A percentile compares a stretch with the other conserved stretches of the same genome.
Evolutionary conservation across 2,329 filamentous ascomycete genomes (phyloP).

Genomic region (Curvularia eragrostidis): DNA sequence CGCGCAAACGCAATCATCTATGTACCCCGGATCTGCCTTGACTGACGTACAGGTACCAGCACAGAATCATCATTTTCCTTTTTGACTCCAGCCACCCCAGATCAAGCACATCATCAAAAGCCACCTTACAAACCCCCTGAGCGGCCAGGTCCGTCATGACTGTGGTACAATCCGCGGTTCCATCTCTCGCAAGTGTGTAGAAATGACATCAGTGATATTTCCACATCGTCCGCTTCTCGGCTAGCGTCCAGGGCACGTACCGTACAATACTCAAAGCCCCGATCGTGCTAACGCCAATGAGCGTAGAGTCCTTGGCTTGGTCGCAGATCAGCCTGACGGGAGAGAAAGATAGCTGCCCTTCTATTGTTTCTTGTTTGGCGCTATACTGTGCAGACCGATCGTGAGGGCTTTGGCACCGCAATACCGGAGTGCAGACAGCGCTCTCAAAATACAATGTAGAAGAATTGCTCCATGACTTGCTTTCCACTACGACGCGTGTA

Average conservation of each 20-base stretch:
- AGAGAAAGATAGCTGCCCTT: background rate
- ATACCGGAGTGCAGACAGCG: background rate
- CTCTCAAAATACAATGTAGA: background rate
- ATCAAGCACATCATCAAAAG: constrained; percentile 25
- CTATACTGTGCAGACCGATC: background rate
- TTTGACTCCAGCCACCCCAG: constrained; percentile 11
- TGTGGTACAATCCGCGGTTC: constrained; percentile 12
- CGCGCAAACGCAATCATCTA: constrained; percentile 5
- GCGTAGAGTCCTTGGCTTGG: background rate
- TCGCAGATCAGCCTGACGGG: background rate
- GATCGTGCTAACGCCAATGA: background rate
- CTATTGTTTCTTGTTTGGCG: background rate
- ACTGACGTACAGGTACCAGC: constrained; percentile 29
- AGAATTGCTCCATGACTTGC: background rate
- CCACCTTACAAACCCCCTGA: background rate
- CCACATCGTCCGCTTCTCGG: constrained; percentile 2
- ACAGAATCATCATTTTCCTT: constrained; percentile 11
- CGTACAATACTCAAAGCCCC: background rate
- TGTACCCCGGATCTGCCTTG: constrained; percentile 20
- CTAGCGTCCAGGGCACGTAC: constrained; percentile 6
- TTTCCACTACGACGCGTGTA: background rate
- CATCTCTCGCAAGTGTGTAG: constrained; percentile 3
- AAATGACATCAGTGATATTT: constrained; percentile 22
- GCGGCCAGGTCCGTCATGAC: constrained; percentile 6
- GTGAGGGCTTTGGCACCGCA: background rate